phyloP scores from a whole-genome alignment of 148 eudicot genomes.

The Camellia sinensis region DNA sequence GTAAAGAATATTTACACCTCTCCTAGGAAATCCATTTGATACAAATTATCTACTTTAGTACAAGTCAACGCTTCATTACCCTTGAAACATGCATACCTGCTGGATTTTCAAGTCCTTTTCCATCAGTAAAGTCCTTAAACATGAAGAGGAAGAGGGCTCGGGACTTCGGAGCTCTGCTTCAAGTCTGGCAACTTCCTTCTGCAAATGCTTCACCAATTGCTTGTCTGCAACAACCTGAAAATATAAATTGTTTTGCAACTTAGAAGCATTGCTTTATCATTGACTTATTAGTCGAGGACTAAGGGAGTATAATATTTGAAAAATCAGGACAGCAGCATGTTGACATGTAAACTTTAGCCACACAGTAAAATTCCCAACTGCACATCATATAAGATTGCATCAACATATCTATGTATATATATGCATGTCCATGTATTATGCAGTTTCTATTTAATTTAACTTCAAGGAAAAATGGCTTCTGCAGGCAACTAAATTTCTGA shows the following conservation, averaged over 20 bases:
- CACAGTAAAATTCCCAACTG: not conserved
- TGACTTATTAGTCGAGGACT: constrained; percentile 5
- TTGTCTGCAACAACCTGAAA: constrained; percentile 79
- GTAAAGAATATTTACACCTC: not conserved
- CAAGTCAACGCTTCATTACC: not conserved
- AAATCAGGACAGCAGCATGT: not conserved
- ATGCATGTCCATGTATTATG: not conserved
- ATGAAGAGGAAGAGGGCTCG: constrained; percentile 58
- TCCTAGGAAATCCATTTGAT: not conserved
- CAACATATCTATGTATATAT: not conserved
- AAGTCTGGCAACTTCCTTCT: constrained; percentile 89
- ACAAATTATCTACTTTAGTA: not conserved
- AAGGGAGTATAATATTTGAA: not conserved
- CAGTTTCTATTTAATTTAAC: not conserved
- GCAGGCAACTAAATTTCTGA: not conserved
- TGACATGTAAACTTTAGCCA: not conserved
- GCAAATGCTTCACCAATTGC: constrained; percentile 77
- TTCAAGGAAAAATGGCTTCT: not conserved
- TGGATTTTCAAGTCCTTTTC: constrained; percentile 80
- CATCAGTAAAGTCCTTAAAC: constrained; percentile 54
- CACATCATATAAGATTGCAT: not conserved
- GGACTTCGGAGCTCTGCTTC: constrained; percentile 91
- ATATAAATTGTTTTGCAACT: constrained; percentile 6
- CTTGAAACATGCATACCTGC: constrained; percentile 50
- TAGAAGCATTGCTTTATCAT: constrained; percentile 4